Conservation (phyloP, 352 stramenopile species). For the Aphanomyces invadans region DNA sequence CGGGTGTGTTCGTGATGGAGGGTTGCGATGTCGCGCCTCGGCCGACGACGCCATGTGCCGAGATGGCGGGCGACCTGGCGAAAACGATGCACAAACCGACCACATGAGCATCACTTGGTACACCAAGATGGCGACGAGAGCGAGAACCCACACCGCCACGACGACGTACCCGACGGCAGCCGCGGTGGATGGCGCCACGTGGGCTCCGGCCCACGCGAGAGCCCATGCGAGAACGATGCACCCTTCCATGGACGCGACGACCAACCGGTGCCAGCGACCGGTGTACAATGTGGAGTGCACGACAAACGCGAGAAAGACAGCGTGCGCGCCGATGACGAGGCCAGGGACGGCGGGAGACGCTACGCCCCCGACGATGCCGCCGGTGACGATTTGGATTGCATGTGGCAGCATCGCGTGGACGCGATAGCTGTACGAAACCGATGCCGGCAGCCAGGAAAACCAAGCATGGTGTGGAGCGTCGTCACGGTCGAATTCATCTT, state of each 20-base stretch:
- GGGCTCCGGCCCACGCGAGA: not conserved
- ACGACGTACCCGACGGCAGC: conserved; percentile 4
- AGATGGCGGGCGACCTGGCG: no score
- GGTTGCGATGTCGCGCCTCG: no score
- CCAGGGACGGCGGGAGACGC: not conserved
- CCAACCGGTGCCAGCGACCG: not conserved
- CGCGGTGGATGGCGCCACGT: not conserved
- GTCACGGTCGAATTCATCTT: conserved; percentile 14
- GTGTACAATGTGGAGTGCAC: not conserved
- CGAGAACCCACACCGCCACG: not conserved
- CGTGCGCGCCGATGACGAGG: not conserved
- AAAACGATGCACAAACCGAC: conserved; percentile 1
- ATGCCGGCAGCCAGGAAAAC: not conserved
- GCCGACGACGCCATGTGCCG: no score
- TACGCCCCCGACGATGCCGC: conserved; percentile 1
- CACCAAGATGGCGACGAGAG: not conserved
- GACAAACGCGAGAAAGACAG: not conserved
- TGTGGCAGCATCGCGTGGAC: not conserved
- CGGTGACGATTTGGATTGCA: not conserved
- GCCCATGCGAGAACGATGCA: not conserved
- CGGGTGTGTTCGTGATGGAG: no score
- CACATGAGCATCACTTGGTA: conserved; percentile 21
- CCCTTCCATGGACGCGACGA: not conserved
- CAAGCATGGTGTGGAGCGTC: not conserved
- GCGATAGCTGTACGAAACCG: not conserved